A percentile compares a stretch with the other conserved stretches of the same genome.
Evolutionary conservation across 2,329 filamentous ascomycete species (phyloP).

Genomic region (Colletotrichum simmondsii): DNA sequence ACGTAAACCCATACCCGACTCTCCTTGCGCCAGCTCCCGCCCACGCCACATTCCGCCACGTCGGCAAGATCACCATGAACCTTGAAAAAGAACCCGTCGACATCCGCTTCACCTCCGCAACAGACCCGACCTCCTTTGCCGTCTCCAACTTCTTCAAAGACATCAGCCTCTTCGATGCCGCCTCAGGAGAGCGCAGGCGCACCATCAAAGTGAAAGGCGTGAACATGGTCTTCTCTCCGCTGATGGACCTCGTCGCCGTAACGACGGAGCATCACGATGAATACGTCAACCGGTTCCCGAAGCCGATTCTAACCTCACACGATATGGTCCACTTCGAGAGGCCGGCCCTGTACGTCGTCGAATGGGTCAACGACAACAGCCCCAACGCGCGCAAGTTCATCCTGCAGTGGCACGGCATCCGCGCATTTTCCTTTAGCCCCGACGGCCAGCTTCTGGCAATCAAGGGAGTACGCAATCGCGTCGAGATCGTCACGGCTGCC

Average conservation of each 20-base stretch:
- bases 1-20: not conserved
- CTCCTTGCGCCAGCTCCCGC: not conserved
- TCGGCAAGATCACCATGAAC: conserved; percentile 20
- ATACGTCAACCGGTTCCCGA: not conserved
- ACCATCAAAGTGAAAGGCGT: conserved; percentile 19
- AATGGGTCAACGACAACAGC: not conserved
- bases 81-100: conserved; percentile 26
- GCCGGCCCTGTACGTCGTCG: conserved; percentile 12
- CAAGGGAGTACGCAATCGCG: conserved; percentile 20
- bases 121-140: conserved; percentile 13
- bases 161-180: conserved; percentile 22
- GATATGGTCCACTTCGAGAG: conserved; percentile 25
- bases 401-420: conserved; percentile 25
- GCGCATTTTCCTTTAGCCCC: conserved; percentile 21
- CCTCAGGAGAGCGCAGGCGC: not conserved
- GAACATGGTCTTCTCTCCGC: conserved; percentile 22
- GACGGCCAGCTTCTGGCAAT: conserved; percentile 18
- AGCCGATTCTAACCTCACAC: conserved; percentile 4
- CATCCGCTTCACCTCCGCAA: conserved; percentile 19
- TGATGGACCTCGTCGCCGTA: conserved; percentile 10
- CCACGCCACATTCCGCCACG: conserved; percentile 16
- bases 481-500: conserved; percentile 18
- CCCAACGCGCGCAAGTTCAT: not conserved
- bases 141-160: conserved; percentile 25
- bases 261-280: conserved; percentile 22